phyloP scores from a whole-genome alignment of 2,329 filamentous ascomycete genomes.

The Talaromyces rugulosus region DNA sequence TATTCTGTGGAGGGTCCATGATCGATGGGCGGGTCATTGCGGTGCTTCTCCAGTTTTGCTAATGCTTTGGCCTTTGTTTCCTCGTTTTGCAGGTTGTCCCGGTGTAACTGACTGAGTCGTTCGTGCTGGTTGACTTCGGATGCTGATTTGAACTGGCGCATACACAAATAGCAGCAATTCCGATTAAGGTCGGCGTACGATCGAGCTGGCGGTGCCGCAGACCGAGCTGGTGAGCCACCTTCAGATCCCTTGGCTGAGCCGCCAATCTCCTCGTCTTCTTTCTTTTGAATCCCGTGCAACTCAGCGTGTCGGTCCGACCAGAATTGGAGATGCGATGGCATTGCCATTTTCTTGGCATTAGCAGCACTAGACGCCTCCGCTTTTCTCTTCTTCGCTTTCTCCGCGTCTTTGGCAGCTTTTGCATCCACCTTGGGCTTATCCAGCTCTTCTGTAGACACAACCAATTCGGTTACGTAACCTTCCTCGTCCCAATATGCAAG shows the following conservation, averaged over 20 bases:
- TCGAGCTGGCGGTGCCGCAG: conserved; percentile 40
- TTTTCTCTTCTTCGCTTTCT: conserved; percentile 46
- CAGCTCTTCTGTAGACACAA: conserved; percentile 53
- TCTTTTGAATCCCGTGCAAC: conserved; percentile 51
- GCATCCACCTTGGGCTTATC: conserved; percentile 28
- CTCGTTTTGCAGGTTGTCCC: conserved; percentile 51
- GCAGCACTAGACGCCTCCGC: conserved; percentile 35
- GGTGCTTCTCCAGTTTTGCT: conserved; percentile 41
- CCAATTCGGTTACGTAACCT: conserved; percentile 64
- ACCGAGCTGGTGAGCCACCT: conserved; percentile 1
- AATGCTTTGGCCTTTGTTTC: conserved; percentile 39
- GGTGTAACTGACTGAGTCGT: conserved; percentile 54
- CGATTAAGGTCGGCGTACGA: conserved; percentile 59
- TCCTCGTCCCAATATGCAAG: conserved; percentile 74
- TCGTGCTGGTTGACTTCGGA: conserved; percentile 58
- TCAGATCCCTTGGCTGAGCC: conserved; percentile 11
- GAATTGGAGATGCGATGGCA: conserved; percentile 64
- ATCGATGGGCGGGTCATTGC: conserved; percentile 23
- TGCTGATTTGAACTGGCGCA: conserved; percentile 53
- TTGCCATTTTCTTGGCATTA: conserved; percentile 43
- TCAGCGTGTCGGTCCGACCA: conserved; percentile 69
- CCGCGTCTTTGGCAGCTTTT: conserved; percentile 35
- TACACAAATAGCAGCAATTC: conserved; percentile 60
- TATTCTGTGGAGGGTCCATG: conserved; percentile 32
- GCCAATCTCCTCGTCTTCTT: conserved; percentile 22